Evolutionary conservation across 2,329 filamentous ascomycete species (phyloP), one percentile per base, ranked within the genome.

Genomic region (Teratosphaeria nubilosa): DNA sequence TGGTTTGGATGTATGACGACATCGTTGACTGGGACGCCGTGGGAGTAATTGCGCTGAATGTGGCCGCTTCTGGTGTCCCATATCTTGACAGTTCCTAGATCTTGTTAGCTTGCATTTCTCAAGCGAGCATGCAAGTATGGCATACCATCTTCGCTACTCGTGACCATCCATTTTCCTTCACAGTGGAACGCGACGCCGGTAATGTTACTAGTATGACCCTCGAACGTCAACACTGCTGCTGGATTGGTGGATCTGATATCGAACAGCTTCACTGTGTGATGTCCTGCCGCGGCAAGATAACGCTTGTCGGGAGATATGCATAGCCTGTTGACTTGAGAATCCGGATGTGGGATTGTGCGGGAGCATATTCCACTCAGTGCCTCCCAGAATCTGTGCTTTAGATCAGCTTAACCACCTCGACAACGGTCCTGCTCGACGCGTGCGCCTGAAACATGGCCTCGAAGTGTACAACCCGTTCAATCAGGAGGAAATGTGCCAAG

Each of bases 1-100:
- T 99, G 94, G 71, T 99, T 99, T 0, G 94, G 94, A 73, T 99
- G 94, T 58, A 99, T 99, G n/a, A 97, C 94, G 9, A 99, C 94
- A 73, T 99, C 94, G 70, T 96, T 99, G 56, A 92, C 94, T 0
- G 94, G 86, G 34, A 85, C 86, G 56, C 87, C 88, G 72, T 99
- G 94, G 65, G 83, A 86, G 73, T 99, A 99, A 75, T 92, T 96
- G 57, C 94, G 84, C 75, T 99, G 94, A 57, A 97, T 85, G 59
- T 82, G 86, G 52, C 90, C 92, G 13, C 82, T 88, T 53, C 91
- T 80, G 5, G 91, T 96, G 72, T 96, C 92, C 91, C 91, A 96
- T 63, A 96, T 95, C 79, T 95, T 95, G 70, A 96, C 91, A 0
- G 90, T 95, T 13, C 69, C 69, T 71, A n/a, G 13, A 45, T 25